Evolutionary conservation across 2,329 filamentous ascomycete species (phyloP), one percentile per base, ranked within the genome.

Genomic region (Byssoonygena ceratinophila): DNA sequence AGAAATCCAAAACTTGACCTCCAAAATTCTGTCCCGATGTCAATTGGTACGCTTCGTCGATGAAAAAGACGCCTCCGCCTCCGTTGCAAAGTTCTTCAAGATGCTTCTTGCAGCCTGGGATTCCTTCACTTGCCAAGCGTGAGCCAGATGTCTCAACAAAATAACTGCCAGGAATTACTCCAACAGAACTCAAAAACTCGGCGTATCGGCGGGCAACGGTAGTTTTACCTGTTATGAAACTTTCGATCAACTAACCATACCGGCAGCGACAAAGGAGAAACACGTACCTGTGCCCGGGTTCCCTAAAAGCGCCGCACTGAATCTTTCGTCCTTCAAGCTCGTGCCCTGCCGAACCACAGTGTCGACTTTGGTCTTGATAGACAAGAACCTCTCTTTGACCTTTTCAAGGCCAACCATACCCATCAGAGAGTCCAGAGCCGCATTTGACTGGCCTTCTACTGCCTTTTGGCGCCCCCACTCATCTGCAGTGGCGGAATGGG

Each of bases 11-110:
- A 0, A 88, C 83, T 0, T 76, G 74, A 0, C 85, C 84, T 0
- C 77, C 78, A 1, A 63, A 59, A 20, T 69, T 83, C 0, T 78
- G 79, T 0, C 79, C 75, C n/a, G n/a, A n/a, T n/a, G n/a, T n/a
- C 0, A 91, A 71, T 57, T 90, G 85, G 60, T 91, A 89, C 0
- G 85, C 84, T 63, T 91, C 85, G 55, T 91, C 86, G 20, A 91
- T 83, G 61, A 91, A 90, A 1, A 87, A 60, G 0, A 82, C 82
- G 0, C 86, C 86, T 0, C 85, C 85, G 0, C 78, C 81, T 0
- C 66, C 58, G 25, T 80, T 71, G 3, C 80, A 63, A 0, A 90
- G 72, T 0, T 71, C 59, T 1, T 83, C 72, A 4, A 86, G 67
- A 0, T 81, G 65, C 11, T 74, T 73, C 59, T 84, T 74, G 56